Conservation (phyloP, 345 rosid species). For the Balakata baccata region DNA sequence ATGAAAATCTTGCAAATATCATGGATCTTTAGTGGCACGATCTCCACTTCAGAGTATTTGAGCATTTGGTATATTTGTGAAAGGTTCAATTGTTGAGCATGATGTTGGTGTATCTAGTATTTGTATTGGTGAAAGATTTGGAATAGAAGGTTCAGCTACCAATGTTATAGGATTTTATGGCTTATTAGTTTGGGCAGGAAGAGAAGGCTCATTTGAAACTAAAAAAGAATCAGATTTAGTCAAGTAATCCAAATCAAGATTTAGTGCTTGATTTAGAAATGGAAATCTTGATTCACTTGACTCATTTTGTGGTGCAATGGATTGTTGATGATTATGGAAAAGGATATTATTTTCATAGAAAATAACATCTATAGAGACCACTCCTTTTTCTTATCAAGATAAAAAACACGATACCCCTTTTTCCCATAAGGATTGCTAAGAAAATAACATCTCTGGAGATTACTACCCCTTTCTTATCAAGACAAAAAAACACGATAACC, state of each 20-base stretch:
- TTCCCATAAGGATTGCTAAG: no score
- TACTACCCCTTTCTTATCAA: no score
- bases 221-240: no score
- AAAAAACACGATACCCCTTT: not conserved
- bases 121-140: no score
- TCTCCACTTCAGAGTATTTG: not conserved
- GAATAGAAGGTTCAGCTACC: no score
- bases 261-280: not conserved
- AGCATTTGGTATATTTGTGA: not conserved
- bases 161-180: no score
- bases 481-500: no score
- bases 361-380: not conserved
- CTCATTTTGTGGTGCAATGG: not conserved
- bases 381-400: not conserved
- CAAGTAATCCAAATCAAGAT: not conserved
- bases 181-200: no score
- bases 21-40: not conserved
- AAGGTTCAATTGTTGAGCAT: not conserved
- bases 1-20: not conserved
- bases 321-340: not conserved
- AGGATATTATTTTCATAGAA: not conserved
- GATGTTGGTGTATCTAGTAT: no score
- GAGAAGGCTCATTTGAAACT: no score
- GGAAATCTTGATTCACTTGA: not conserved
- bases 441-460: no score